Percentiles rank a stretch among this genome's conserved stretches.
These are phyloP conservation scores for Carallia pectinifolia DNA, from an alignment of 345 rosid genomes.

Conservation along the genomic window DNA sequence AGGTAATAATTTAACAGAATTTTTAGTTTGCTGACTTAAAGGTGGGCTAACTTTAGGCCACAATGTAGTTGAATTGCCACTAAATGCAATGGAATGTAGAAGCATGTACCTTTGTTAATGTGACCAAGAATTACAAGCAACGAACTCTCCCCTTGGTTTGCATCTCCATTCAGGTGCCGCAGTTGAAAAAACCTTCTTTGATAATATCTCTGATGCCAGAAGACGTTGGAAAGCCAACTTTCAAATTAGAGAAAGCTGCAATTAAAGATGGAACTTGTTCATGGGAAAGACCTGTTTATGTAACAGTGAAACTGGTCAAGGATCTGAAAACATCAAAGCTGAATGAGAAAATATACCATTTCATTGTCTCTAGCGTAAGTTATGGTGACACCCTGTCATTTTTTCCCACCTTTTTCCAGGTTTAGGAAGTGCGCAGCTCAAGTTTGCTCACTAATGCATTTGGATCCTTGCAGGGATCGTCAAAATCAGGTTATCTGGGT, in stretches of 20 bases:
- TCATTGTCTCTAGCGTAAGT: constrained; percentile 32
- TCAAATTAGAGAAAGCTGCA: constrained; percentile 32
- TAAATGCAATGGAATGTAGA: background rate
- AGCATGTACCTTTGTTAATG: background rate
- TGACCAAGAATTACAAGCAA: background rate
- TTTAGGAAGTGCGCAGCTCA: too few species aligned
- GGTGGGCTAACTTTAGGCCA: background rate
- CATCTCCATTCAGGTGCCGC: constrained; percentile 66
- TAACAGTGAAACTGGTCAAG: constrained; percentile 22
- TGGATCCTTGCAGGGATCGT: constrained; percentile 25
- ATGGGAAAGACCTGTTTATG: constrained; percentile 31
- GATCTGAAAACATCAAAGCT: constrained; percentile 31
- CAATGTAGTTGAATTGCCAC: background rate
- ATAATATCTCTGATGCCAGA: constrained; percentile 26
- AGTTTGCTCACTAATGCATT: background rate
- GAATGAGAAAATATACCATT: constrained; percentile 32
- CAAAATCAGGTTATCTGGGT: constrained; percentile 34
- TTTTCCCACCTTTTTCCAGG: background rate
- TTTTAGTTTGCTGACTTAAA: background rate
- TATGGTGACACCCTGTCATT: background rate
- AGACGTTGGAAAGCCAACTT: constrained; percentile 33
- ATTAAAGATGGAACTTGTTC: constrained; percentile 32
- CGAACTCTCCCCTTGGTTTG: constrained; percentile 24
- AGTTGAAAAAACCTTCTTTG: constrained; percentile 65
- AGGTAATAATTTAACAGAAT: constrained; percentile 33